Conservation (phyloP, 2,329 filamentous ascomycete genomes). For the Alternaria triticimaculans region DNA sequence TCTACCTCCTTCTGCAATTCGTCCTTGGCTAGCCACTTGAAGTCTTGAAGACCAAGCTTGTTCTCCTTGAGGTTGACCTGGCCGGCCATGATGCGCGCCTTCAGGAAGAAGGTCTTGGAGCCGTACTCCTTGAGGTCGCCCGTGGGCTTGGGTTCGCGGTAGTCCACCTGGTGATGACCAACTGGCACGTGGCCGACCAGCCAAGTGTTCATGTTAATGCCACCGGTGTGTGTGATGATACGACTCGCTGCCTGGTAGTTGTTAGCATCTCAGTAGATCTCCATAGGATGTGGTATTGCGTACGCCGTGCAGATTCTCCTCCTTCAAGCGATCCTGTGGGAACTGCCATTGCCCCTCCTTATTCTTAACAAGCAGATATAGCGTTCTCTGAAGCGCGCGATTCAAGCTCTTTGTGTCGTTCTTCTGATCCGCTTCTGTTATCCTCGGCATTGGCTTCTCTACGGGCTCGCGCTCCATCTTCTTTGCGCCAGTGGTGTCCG, state of each 20-base stretch:
- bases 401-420: constrained; percentile 81
- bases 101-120: constrained; percentile 93
- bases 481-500: constrained; percentile 40
- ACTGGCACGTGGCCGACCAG: constrained; percentile 89
- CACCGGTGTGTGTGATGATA: constrained; percentile 76
- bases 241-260: constrained; percentile 77
- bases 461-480: constrained; percentile 66
- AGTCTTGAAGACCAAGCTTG: constrained; percentile 76
- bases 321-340: constrained; percentile 72
- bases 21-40: constrained; percentile 90
- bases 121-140: constrained; percentile 59
- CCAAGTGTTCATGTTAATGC: constrained; percentile 99
- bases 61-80: constrained; percentile 82
- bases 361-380: constrained; percentile 85
- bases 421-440: constrained; percentile 78
- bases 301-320: constrained; percentile 85
- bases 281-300: constrained; percentile 37
- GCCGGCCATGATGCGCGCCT: constrained; percentile 95
- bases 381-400: constrained; percentile 76
- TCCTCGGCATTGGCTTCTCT: constrained; percentile 71
- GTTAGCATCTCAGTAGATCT: constrained; percentile 16
- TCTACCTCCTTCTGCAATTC: constrained; percentile 76
- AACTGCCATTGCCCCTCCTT: constrained; percentile 80
- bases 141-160: constrained; percentile 47
- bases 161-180: constrained; percentile 73